Evolutionary conservation across 768 basidiomycete genomes (phyloP).

Genomic region (Lactarius sp.): DNA sequence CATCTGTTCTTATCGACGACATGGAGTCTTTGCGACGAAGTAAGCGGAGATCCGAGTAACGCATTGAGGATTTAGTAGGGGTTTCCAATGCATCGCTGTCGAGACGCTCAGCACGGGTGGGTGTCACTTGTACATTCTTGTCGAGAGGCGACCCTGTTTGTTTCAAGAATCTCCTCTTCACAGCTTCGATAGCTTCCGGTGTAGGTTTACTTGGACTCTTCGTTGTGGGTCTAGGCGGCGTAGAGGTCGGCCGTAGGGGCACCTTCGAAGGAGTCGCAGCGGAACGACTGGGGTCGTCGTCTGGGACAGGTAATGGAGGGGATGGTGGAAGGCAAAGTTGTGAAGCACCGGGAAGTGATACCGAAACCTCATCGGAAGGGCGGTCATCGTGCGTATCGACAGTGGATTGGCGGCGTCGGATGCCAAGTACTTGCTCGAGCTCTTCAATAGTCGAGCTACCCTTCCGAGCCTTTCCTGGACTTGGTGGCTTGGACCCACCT

Average conservation of each 20-base stretch:
- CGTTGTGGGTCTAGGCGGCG: constrained; percentile 1
- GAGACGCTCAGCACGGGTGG: neutral
- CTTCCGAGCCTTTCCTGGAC: constrained; percentile 27
- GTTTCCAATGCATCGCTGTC: constrained; percentile 6
- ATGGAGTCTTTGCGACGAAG: constrained; percentile 16
- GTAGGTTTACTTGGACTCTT: constrained; percentile 33
- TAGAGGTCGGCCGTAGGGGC: neutral
- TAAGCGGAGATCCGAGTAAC: constrained; percentile 20
- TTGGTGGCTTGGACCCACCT: constrained; percentile 41
- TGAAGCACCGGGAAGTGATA: neutral
- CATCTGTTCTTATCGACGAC: constrained; percentile 23
- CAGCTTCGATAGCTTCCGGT: constrained; percentile 53
- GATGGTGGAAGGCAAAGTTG: neutral
- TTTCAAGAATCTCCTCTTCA: constrained; percentile 53
- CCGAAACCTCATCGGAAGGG: neutral
- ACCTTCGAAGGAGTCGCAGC: neutral
- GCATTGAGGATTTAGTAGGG: constrained; percentile 14
- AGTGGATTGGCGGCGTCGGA: constrained; percentile 29
- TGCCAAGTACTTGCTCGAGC: constrained; percentile 33
- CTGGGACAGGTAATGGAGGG: neutral
- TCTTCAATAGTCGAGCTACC: constrained; percentile 35
- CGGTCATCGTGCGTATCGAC: constrained; percentile 22
- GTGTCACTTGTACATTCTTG: constrained; percentile 20
- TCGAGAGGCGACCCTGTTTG: constrained; percentile 31
- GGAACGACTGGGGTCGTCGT: neutral